Conservation (phyloP, 768 basidiomycete species). For the Leccinum ochraceum region DNA sequence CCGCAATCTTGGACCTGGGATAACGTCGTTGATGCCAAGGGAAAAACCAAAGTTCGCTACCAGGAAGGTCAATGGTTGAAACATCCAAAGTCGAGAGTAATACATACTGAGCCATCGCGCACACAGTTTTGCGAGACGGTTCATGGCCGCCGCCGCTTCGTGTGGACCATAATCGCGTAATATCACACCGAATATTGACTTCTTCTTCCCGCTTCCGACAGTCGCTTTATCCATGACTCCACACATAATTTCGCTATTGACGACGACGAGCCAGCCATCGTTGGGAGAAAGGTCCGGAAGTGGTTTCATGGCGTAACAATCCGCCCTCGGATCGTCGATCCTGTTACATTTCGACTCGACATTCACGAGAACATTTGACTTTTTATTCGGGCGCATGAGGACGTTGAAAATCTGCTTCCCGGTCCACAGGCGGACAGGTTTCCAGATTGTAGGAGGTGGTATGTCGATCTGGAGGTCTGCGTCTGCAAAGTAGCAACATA, state of each 20-base stretch:
- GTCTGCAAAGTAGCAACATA: constrained; percentile 92
- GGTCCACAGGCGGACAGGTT: constrained; percentile 92
- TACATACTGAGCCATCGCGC: constrained; percentile 86
- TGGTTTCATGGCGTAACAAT: constrained; percentile 64
- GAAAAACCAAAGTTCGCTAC: constrained; percentile 98
- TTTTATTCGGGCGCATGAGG: constrained; percentile 90
- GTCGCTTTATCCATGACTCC: constrained; percentile 99
- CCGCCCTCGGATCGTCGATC: constrained; percentile 69
- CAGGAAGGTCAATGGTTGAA: constrained; percentile 6
- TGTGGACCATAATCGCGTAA: constrained; percentile 95
- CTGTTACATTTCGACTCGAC: constrained; percentile 96
- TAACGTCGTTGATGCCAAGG: constrained; percentile 97
- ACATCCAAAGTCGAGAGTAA: neutral
- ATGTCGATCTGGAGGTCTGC: constrained; percentile 92
- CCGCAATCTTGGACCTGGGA: constrained; percentile 85
- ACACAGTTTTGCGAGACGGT: constrained; percentile 91
- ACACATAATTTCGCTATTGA: constrained; percentile 99
- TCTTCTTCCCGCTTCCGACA: constrained; percentile 98
- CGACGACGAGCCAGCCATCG: constrained; percentile 95
- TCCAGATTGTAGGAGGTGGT: constrained; percentile 92
- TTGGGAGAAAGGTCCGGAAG: constrained; percentile 90
- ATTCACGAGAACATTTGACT: constrained; percentile 84
- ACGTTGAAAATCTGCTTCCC: constrained; percentile 99
- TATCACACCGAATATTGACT: constrained; percentile 97
- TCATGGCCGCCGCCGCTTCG: constrained; percentile 95